Base-by-base conservation (phyloP, 495 filamentous ascomycete genomes). In the Daldinia vernicosa region DNA sequence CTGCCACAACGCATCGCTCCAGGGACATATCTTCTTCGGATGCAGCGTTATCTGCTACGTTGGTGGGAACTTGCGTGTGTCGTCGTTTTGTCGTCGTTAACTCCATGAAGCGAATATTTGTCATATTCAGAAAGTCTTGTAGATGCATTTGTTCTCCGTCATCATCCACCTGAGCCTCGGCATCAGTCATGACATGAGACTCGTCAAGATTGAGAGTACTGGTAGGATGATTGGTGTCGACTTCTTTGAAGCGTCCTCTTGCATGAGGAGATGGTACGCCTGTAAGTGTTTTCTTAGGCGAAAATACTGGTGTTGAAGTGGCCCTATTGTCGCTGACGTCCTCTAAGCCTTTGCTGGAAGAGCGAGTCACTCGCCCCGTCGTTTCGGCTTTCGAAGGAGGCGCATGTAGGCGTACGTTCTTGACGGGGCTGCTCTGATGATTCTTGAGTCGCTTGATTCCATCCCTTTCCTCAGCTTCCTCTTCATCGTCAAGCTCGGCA, bases 81-180 rank as follows among this genome's bases (percentile, higher is more conserved):
- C 95, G 85, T 67, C 95, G 84, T 78, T 98, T 99, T 0, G 95
- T 98, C 1, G 87, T 87, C 1, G 92, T 98, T 28, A 97, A 84
- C 74, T 99, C 96, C 90, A 99, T 97, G 80, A 99, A 99, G 40
- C 94, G 92, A 71, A 99, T 97, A 64, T 90, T 93, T 5, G 95
- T 98, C 87, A 97, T 88, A 72, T 97, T 92, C 51, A 99, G 81
- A 80, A 99, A 99, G 39, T 97, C 91, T 73, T 97, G 92, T 2
- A 99, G 83, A 56, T 94, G 90, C 27, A 99, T 94, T 14, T 89
- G 87, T 62, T 92, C 90, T 51, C 78, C 79, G 43, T 81, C 76
- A 50, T 84, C 84, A 43, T 85, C 84, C 9, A 77, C 76, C 56
- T 74, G 63, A 45, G 77, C 60, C 27, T 83, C 78, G 9, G 67